Base-by-base conservation (phyloP, 768 basidiomycete species). In the Xerocomellus amylosporus region DNA sequence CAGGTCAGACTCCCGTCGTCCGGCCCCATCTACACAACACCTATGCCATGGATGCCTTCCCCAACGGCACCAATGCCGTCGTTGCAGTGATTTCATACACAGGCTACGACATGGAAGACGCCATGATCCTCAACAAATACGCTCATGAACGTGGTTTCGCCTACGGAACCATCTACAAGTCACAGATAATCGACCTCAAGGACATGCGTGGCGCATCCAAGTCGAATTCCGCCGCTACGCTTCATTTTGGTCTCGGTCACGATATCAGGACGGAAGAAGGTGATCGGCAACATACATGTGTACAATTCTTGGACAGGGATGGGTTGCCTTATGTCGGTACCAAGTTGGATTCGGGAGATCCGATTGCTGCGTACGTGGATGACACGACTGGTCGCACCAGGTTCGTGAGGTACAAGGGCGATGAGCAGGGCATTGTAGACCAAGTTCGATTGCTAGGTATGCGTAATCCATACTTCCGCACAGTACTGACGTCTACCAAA, bases 71-170 rank as follows among this genome's bases (percentile, higher is more conserved):
- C 42, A 99, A 99, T 71, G 97, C 97, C 19, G 79, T 99, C 55
- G 97, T 99, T 46, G 97, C 97, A n/a, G 97, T 99, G 66, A 98
- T 99, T 64, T 99, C 97, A 1, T 99, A 99, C 69, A 99, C 97
- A 4, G 97, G 97, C 4, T 99, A 99, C 73, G 97, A 99, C 71
- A 99, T 99, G 97, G 97, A 99, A 75, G 97, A 99, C 64, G 97
- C 97, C 61, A 99, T 99, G 97, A 99, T 99, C 62, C 76, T 99
- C 48, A 99, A 99, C 73, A 99, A 99, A 74, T 98, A 95, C 1
- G 88, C 93, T 3, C 94, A 99, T 68, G 97, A 99, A 74, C 88
- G 97, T 31, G 97, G 97, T 0, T 99, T 99, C 68, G 94, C 81
- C 1, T 96, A 98, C 67, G 97, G 97, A 26, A 92, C 94, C 1